Evolutionary conservation across 306 rosid species (phyloP).

Genomic region (Casuarina equisetifolia): DNA sequence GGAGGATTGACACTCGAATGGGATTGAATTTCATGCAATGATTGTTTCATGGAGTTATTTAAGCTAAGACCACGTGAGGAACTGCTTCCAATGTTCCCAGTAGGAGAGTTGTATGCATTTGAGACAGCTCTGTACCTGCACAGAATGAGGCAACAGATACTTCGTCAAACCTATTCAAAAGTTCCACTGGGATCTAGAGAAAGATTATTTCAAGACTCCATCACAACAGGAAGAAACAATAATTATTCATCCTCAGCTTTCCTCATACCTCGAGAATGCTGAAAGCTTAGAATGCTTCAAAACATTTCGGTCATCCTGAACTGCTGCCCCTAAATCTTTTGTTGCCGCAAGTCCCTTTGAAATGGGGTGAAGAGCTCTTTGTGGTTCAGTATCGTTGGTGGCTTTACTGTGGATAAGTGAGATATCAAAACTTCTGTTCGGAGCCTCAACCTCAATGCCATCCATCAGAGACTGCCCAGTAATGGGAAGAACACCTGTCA

Average conservation of each 20-base stretch:
- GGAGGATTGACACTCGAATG: constrained; percentile 21
- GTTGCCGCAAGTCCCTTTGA: constrained; percentile 38
- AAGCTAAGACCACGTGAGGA: constrained; percentile 50
- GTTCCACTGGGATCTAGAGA: not conserved
- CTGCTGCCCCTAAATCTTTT: constrained; percentile 43
- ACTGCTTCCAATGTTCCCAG: constrained; percentile 64
- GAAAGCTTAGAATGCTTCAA: constrained; percentile 55
- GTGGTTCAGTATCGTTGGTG: constrained; percentile 29
- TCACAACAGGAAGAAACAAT: constrained; percentile 13
- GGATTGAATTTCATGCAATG: constrained; percentile 43
- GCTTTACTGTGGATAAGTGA: constrained; percentile 44
- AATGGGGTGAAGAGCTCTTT: constrained; percentile 46
- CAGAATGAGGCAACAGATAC: constrained; percentile 9
- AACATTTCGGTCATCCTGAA: constrained; percentile 50
- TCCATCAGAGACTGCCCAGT: constrained; percentile 47
- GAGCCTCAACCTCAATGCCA: constrained; percentile 48
- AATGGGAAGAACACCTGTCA: constrained; percentile 46
- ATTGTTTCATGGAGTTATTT: constrained; percentile 54
- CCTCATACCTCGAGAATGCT: constrained; percentile 62
- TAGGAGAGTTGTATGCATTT: constrained; percentile 5
- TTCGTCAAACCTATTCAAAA: no score
- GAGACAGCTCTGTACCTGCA: constrained; percentile 57
- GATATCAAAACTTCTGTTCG: constrained; percentile 38
- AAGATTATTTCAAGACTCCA: not conserved
- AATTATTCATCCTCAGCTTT: constrained; percentile 13